Conservation (phyloP, 2,329 filamentous ascomycete species). For the Coniella lustricola region DNA sequence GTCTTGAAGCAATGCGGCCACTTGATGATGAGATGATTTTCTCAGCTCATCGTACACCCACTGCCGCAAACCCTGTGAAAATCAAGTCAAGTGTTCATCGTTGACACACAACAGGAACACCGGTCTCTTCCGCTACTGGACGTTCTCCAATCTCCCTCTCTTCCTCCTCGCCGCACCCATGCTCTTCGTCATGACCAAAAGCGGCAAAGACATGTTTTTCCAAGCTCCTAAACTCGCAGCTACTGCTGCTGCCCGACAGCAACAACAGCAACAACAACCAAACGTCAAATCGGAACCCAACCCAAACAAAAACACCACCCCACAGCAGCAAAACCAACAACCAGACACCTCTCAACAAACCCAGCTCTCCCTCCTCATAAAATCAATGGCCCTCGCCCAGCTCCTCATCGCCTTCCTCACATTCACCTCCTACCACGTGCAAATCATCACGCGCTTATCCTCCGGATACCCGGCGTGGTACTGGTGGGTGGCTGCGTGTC, state of each 20-base stretch:
- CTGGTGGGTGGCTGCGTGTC: constrained; percentile 59
- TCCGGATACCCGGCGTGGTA: constrained; percentile 91
- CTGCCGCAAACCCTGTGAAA: no score
- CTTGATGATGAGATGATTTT: not conserved
- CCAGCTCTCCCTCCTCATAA: constrained; percentile 29
- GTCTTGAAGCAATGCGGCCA: not conserved
- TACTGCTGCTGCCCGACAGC: not conserved
- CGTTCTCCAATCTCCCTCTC: constrained; percentile 72
- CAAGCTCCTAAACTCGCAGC: constrained; percentile 1
- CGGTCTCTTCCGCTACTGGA: constrained; percentile 90
- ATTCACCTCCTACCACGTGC: constrained; percentile 78
- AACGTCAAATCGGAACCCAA: no score
- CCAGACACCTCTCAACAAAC: no score
- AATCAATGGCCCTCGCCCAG: constrained; percentile 64
- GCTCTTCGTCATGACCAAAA: constrained; percentile 59
- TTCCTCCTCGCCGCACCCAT: constrained; percentile 80
- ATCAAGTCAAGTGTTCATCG: no score
- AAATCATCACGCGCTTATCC: constrained; percentile 84
- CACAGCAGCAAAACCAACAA: not conserved
- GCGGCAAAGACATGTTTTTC: constrained; percentile 40
- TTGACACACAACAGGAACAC: constrained; percentile 63
- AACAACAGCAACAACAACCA: not conserved
- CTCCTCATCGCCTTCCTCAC: constrained; percentile 64
- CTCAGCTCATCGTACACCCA: not conserved
- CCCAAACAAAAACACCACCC: no score